Evolutionary conservation across 345 rosid genomes (phyloP).

Genomic region (Rhodamnia argentea): DNA sequence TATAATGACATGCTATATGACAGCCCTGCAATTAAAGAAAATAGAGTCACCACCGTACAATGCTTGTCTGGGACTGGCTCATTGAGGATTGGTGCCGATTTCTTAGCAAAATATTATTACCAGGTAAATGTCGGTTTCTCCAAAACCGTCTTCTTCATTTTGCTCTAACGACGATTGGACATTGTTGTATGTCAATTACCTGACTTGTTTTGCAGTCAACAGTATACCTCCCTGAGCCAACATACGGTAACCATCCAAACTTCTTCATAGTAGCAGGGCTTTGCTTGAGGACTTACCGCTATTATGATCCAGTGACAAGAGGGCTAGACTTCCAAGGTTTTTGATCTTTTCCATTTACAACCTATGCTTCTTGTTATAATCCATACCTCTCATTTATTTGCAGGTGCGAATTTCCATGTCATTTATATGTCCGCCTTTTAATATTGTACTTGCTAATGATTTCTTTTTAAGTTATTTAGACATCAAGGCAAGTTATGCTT

Average conservation of each 20-base stretch:
- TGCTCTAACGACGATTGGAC: not conserved
- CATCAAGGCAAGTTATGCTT: not conserved
- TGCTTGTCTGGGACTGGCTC: slow-evolving; percentile 27
- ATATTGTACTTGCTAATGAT: not conserved
- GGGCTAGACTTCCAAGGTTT: slow-evolving; percentile 41
- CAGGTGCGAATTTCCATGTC: not conserved
- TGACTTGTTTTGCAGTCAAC: slow-evolving; percentile 13
- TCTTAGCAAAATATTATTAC: slow-evolving; percentile 23
- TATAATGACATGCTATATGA: not conserved
- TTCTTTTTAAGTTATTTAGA: not conserved
- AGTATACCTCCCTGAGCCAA: slow-evolving; percentile 27
- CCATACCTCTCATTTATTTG: not conserved
- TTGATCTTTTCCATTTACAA: not conserved
- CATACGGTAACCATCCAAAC: slow-evolving; percentile 35
- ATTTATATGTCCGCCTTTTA: not conserved
- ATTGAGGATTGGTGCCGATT: slow-evolving; percentile 26
- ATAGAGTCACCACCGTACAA: slow-evolving; percentile 31
- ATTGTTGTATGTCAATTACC: not conserved
- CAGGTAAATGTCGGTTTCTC: not conserved
- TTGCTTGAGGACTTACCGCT: slow-evolving; percentile 25
- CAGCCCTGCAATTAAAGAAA: slow-evolving; percentile 21
- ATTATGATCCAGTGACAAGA: slow-evolving; percentile 29
- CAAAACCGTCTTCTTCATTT: not conserved
- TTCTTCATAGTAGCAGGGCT: slow-evolving; percentile 23
- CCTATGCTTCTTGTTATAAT: not conserved